Conservation (phyloP, 1,284 basidiomycete genomes). For the Irpex rosettiformis region DNA sequence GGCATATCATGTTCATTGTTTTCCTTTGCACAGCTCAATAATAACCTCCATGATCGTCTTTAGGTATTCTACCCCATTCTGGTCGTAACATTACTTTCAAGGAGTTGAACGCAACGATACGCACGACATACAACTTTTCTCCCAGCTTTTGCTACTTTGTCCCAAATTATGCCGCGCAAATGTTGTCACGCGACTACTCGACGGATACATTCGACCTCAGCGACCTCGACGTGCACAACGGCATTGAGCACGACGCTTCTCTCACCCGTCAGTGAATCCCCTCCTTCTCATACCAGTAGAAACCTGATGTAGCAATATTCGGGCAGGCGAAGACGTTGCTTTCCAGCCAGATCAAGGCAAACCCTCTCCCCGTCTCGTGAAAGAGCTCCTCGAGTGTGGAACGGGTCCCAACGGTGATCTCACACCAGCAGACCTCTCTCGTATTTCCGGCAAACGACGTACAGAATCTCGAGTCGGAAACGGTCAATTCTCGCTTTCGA, state of each 20-base stretch:
- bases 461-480: conserved; percentile 50
- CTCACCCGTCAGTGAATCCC: conserved; percentile 50
- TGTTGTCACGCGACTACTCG: conserved; percentile 52
- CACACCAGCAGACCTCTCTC: conserved; percentile 55
- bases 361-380: conserved; percentile 46
- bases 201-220: conserved; percentile 58
- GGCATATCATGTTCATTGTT: background rate
- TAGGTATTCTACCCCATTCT: conserved; percentile 66
- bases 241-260: conserved; percentile 77
- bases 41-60: background rate
- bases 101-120: conserved; percentile 45
- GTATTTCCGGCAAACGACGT: conserved; percentile 53
- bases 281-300: background rate
- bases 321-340: conserved; percentile 54
- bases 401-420: conserved; percentile 51
- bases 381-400: conserved; percentile 56
- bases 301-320: background rate
- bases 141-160: conserved; percentile 64
- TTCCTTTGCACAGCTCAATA: too few relatives aligned
- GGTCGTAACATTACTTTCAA: conserved; percentile 66
- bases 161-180: conserved; percentile 52
- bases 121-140: conserved; percentile 64
- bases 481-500: conserved; percentile 45
- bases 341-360: conserved; percentile 48
- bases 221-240: conserved; percentile 69